Evolutionary conservation across 441 rosid genomes (phyloP).

Genomic region (Adansonia madagascariensis): DNA sequence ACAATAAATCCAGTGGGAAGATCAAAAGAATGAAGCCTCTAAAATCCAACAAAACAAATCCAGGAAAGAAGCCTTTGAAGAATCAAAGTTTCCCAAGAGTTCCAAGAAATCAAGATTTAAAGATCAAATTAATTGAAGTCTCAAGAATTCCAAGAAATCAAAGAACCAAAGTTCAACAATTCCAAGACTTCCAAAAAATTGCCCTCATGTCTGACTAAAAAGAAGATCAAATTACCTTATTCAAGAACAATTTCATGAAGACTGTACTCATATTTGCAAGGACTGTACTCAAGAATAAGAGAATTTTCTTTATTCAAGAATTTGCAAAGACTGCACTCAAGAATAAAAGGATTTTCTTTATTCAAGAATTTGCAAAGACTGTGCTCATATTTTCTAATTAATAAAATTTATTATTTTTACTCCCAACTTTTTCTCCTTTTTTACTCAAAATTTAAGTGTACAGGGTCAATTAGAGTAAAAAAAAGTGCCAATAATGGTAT

Average conservation of each 20-base stretch:
- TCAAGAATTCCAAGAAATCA: not conserved
- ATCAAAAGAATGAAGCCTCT: no score
- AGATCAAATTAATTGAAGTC: not conserved
- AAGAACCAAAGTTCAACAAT: not conserved
- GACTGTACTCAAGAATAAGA: not conserved
- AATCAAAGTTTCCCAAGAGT: not conserved
- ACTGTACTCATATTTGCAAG: not conserved
- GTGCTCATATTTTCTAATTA: not conserved
- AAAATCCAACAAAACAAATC: no score
- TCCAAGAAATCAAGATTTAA: not conserved
- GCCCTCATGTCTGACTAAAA: constrained; percentile 1
- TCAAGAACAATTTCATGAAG: not conserved
- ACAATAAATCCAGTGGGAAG: no score
- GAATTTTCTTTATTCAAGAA: not conserved
- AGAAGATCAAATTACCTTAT: not conserved
- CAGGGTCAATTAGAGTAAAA: not conserved
- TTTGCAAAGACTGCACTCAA: not conserved
- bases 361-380: not conserved
- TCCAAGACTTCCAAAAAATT: not conserved
- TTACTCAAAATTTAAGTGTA: not conserved
- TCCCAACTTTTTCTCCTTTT: not conserved
- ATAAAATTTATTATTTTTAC: constrained; percentile 12
- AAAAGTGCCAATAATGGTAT: not conserved
- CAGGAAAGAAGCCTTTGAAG: no score
- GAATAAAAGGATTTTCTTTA: not conserved